These are phyloP conservation scores for Torrubiella hemipterigena DNA, from an alignment of 2,329 filamentous ascomycete genomes.

Conservation along the genomic window DNA sequence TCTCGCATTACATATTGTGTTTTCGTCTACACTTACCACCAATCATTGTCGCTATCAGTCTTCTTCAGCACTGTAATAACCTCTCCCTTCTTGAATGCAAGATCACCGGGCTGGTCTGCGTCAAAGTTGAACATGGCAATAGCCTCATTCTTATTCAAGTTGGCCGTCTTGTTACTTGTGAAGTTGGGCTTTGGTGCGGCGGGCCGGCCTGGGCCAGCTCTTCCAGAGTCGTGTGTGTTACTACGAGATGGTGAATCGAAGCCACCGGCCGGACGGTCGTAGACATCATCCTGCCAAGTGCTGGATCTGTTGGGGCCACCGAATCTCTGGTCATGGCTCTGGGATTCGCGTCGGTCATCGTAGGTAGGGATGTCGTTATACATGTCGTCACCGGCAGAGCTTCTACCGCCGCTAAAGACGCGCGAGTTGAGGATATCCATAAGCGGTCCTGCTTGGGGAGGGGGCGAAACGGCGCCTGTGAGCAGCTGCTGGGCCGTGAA, in stretches of 20 bases:
- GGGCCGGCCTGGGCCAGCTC: conserved; percentile 59
- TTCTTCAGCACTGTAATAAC: conserved; percentile 90
- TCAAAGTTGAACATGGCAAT: conserved; percentile 91
- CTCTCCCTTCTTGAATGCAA: conserved; percentile 96
- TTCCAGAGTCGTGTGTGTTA: conserved; percentile 36
- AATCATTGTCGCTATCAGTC: conserved; percentile 88
- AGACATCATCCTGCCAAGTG: conserved; percentile 68
- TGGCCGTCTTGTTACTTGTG: conserved; percentile 38
- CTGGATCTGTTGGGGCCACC: conserved; percentile 48
- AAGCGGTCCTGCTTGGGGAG: conserved; percentile 71
- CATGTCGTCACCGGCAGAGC: conserved; percentile 47
- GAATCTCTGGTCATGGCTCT: conserved; percentile 52
- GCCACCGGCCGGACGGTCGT: conserved; percentile 46
- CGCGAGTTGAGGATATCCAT: conserved; percentile 77
- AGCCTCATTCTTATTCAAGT: conserved; percentile 63
- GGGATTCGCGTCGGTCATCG: conserved; percentile 67
- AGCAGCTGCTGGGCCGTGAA: conserved; percentile 75
- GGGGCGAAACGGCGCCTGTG: conserved; percentile 63
- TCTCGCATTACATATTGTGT: not conserved
- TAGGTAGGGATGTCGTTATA: conserved; percentile 94
- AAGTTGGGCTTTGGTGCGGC: conserved; percentile 86
- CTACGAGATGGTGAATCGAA: conserved; percentile 32
- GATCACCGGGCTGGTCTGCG: conserved; percentile 79
- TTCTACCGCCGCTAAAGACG: conserved; percentile 59
- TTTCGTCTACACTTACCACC: conserved; percentile 54